A percentile compares a stretch with the other conserved stretches of the same genome.
Evolutionary conservation across 805 yeast species (phyloP).

Genomic region (Kregervanrija fluxuum): DNA sequence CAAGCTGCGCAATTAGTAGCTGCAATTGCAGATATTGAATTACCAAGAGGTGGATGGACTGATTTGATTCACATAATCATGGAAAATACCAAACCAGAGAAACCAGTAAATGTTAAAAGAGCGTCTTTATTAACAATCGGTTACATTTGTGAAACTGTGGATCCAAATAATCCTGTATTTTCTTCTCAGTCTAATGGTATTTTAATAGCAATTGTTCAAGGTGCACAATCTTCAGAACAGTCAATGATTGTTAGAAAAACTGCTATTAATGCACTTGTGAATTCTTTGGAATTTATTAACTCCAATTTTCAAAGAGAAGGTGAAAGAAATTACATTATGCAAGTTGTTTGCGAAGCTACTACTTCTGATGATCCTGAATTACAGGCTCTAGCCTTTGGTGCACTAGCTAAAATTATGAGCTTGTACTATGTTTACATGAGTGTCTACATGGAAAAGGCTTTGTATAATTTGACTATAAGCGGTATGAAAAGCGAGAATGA

Average conservation of each 20-base stretch:
- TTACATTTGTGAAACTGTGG: constrained; percentile 91
- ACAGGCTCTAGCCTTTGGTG: constrained; percentile 94
- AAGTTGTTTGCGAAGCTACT: constrained; percentile 98
- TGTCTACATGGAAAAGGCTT: constrained; percentile 94
- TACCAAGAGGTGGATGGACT: constrained; percentile 84
- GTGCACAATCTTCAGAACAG: constrained; percentile 81
- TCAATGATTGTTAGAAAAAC: constrained; percentile 72
- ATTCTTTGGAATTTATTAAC: constrained; percentile 83
- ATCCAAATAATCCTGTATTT: constrained; percentile 70
- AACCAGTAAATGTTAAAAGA: constrained; percentile 74
- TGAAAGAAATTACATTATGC: constrained; percentile 96
- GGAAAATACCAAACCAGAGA: constrained; percentile 74
- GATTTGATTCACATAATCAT: constrained; percentile 79
- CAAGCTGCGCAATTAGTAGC: constrained; percentile 93
- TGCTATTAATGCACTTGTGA: constrained; percentile 86
- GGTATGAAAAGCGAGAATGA: constrained; percentile 87
- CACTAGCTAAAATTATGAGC: constrained; percentile 86
- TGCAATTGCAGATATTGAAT: constrained; percentile 92
- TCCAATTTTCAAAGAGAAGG: constrained; percentile 87
- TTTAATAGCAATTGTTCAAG: constrained; percentile 92
- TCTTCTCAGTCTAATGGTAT: constrained; percentile 86
- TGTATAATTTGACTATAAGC: constrained; percentile 78
- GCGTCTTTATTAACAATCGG: constrained; percentile 88
- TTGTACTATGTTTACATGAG: constrained; percentile 85
- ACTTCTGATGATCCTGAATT: constrained; percentile 75